Conservation (phyloP, 768 basidiomycete species). For the Termitomyces eurrhizus region DNA sequence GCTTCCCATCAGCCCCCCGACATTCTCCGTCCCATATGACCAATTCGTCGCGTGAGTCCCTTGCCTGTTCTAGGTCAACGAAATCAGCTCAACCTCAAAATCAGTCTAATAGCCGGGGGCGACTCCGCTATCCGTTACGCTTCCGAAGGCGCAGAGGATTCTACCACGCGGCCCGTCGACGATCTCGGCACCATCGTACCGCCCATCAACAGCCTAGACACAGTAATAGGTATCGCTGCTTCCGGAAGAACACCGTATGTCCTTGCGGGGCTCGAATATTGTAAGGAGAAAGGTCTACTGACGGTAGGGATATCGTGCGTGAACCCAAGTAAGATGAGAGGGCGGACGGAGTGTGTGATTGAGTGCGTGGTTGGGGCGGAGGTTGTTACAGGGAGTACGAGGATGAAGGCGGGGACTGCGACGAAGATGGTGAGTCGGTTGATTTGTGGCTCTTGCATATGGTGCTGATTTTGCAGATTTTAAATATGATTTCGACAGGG, state of each 20-base stretch:
- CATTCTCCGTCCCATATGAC: slow-evolving; percentile 22
- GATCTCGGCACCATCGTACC: slow-evolving; percentile 24
- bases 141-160: slow-evolving; percentile 30
- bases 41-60: slow-evolving; percentile 22
- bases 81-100: neutral
- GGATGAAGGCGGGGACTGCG: slow-evolving; percentile 34
- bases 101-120: slow-evolving; percentile 24
- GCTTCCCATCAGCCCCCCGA: slow-evolving; percentile 19
- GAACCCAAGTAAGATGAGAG: slow-evolving; percentile 23
- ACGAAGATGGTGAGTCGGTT: slow-evolving; percentile 27
- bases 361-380: slow-evolving; percentile 29
- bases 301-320: slow-evolving; percentile 28
- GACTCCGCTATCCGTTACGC: slow-evolving; percentile 26
- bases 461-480: slow-evolving; percentile 17
- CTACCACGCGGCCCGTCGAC: slow-evolving; percentile 19
- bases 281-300: slow-evolving; percentile 20
- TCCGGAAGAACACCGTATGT: slow-evolving; percentile 34
- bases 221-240: slow-evolving; percentile 29
- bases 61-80: neutral
- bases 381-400: slow-evolving; percentile 29
- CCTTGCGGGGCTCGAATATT: slow-evolving; percentile 26
- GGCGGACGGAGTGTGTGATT: slow-evolving; percentile 23
- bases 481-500: slow-evolving; percentile 35
- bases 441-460: neutral
- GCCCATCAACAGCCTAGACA: slow-evolving; percentile 20